These are phyloP conservation scores for Filosporella fistucella DNA, from an alignment of 495 filamentous ascomycete species.

Conservation along the genomic window DNA sequence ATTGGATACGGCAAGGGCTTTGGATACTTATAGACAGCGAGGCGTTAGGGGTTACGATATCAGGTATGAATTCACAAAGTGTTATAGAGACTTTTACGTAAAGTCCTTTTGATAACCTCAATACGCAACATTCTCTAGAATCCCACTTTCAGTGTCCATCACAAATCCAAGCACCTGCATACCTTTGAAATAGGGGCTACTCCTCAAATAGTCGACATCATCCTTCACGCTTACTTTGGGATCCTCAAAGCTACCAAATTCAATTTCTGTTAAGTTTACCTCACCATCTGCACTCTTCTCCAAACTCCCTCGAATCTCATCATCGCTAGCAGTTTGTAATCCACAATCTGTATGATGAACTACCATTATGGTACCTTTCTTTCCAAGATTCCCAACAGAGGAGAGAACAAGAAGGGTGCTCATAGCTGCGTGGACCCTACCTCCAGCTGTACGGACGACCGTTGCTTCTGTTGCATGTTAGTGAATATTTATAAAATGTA, in stretches of 20 bases:
- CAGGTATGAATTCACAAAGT: too few species aligned
- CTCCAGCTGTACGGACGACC: conserved; percentile 18
- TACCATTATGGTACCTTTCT: conserved; percentile 22
- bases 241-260: conserved; percentile 12
- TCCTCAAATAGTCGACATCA: conserved; percentile 17
- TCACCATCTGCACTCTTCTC: conserved; percentile 9
- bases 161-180: conserved; percentile 21
- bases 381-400: conserved; percentile 17
- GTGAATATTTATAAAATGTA: background rate
- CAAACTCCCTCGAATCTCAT: conserved; percentile 7
- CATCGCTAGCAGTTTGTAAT: conserved; percentile 14
- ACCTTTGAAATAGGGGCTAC: conserved; percentile 17
- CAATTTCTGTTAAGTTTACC: conserved; percentile 4
- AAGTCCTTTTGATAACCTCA: background rate
- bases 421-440: conserved; percentile 12
- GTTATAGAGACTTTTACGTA: too few species aligned
- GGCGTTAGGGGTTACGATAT: conserved; percentile 12
- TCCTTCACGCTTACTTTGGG: conserved; percentile 21
- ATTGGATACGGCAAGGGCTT: background rate
- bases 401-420: conserved; percentile 18
- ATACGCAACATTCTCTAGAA: conserved; percentile 13
- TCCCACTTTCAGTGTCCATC: conserved; percentile 20
- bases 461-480: conserved; percentile 16
- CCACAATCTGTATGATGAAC: conserved; percentile 27
- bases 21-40: conserved; percentile 17